These are phyloP conservation scores for Fusarium temperatum DNA, from an alignment of 2,329 filamentous ascomycete species.

Conservation along the genomic window DNA sequence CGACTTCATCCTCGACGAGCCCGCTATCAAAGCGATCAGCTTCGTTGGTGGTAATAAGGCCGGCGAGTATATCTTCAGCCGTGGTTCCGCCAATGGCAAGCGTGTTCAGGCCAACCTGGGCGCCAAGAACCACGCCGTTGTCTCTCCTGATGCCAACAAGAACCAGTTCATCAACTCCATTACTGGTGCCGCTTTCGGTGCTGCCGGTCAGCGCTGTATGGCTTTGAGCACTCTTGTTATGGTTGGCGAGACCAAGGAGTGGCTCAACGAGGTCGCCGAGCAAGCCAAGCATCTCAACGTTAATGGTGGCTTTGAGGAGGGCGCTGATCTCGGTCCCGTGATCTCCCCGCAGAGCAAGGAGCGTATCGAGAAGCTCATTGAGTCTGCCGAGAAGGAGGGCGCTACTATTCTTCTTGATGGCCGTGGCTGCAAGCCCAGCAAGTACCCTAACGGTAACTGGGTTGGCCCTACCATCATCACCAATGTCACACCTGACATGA, in stretches of 20 bases:
- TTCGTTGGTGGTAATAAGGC: conserved; percentile 91
- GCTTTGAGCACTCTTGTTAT: conserved; percentile 84
- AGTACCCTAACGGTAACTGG: conserved; percentile 89
- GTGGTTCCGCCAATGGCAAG: conserved; percentile 85
- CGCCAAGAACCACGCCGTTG: conserved; percentile 87
- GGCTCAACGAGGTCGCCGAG: conserved; percentile 81
- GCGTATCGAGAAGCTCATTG: conserved; percentile 80
- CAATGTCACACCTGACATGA: conserved; percentile 82
- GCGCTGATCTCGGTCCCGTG: conserved; percentile 82
- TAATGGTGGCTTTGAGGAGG: conserved; percentile 83
- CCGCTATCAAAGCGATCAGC: conserved; percentile 84
- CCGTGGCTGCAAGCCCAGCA: conserved; percentile 75
- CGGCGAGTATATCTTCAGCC: conserved; percentile 84
- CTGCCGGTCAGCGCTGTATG: conserved; percentile 88
- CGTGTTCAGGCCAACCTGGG: conserved; percentile 88
- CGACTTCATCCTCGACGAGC: conserved; percentile 87
- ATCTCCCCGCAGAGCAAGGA: conserved; percentile 82
- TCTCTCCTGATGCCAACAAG: conserved; percentile 88
- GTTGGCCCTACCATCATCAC: conserved; percentile 84
- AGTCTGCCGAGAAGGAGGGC: conserved; percentile 80
- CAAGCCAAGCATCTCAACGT: conserved; percentile 77
- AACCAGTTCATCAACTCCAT: conserved; percentile 89
- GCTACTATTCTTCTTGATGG: conserved; percentile 86
- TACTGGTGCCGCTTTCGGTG: conserved; percentile 84
- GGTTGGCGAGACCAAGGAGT: conserved; percentile 85